Percentiles rank a stretch among this genome's conserved stretches.
Conservation (phyloP, 345 rosid species). For the Murraya paniculata region DNA sequence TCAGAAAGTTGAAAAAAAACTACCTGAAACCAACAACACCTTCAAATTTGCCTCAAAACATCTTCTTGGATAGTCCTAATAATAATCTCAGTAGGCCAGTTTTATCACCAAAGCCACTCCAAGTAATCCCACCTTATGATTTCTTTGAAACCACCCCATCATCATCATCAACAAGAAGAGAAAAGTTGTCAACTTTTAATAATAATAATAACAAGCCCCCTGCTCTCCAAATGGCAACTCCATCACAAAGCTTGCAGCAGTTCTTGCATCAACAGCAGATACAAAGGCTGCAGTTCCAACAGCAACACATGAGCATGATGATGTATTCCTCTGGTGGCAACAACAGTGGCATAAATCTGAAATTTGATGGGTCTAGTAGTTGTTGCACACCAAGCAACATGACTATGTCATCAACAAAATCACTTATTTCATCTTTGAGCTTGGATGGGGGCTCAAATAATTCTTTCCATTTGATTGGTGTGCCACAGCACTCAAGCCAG, state of each 20-base stretch:
- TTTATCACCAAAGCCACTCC: conserved; percentile 67
- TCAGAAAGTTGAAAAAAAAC: conserved; percentile 38
- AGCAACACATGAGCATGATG: conserved; percentile 24
- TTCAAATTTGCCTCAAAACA: conserved; percentile 50
- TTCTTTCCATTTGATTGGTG: conserved; percentile 56
- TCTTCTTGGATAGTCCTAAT: conserved; percentile 57
- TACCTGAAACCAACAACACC: conserved; percentile 29
- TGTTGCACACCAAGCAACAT: conserved; percentile 46
- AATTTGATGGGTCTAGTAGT: conserved; percentile 51
- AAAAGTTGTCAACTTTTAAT: conserved; percentile 33
- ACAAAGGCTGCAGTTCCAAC: conserved; percentile 42
- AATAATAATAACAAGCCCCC: conserved; percentile 13
- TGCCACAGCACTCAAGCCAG: conserved; percentile 48
- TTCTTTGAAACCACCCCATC: conserved; percentile 22
- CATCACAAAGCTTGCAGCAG: conserved; percentile 40
- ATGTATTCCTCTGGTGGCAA: conserved; percentile 39
- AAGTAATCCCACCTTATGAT: conserved; percentile 40
- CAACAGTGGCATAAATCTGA: conserved; percentile 46
- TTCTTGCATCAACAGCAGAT: conserved; percentile 48
- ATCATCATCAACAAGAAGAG: conserved; percentile 8
- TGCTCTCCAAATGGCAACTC: conserved; percentile 26
- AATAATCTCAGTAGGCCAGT: conserved; percentile 23
- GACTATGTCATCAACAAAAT: conserved; percentile 54
- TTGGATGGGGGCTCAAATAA: conserved; percentile 43
- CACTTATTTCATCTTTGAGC: conserved; percentile 65